Conservation (phyloP, 208 protist genomes). For the Pavlovales sp. region DNA sequence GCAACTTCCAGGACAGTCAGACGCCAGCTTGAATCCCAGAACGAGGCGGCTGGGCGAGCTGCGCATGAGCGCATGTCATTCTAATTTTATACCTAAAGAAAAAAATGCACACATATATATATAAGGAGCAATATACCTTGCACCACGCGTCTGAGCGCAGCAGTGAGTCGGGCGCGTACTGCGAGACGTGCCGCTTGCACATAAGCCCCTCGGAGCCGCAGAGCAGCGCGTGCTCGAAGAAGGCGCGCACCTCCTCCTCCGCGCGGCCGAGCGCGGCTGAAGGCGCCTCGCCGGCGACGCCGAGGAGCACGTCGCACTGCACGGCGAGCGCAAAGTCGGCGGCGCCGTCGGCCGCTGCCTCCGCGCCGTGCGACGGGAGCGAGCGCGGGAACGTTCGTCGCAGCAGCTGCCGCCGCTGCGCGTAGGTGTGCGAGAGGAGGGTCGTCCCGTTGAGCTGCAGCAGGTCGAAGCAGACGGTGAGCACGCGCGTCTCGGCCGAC, state of each 20-base stretch:
- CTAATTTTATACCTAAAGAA: no score
- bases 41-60: no score
- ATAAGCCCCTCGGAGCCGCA: conserved; percentile 49
- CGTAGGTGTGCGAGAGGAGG: background rate
- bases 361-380: background rate
- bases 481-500: background rate
- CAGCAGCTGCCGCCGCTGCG: background rate
- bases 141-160: conserved; percentile 13
- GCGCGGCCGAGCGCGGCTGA: background rate
- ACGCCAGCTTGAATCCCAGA: no score
- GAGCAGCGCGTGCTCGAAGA: background rate
- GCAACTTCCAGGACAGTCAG: no score
- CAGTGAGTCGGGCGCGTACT: conserved; percentile 7
- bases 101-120: no score
- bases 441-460: background rate
- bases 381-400: background rate
- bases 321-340: no score
- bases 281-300: background rate
- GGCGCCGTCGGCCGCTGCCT: no score
- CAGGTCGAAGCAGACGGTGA: conserved; percentile 12
- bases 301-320: background rate
- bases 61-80: no score
- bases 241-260: background rate
- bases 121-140: no score
- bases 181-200: conserved; percentile 34